phyloP scores from a whole-genome alignment of 1,284 basidiomycete genomes.

The Cutaneotrichosporon sp. region DNA sequence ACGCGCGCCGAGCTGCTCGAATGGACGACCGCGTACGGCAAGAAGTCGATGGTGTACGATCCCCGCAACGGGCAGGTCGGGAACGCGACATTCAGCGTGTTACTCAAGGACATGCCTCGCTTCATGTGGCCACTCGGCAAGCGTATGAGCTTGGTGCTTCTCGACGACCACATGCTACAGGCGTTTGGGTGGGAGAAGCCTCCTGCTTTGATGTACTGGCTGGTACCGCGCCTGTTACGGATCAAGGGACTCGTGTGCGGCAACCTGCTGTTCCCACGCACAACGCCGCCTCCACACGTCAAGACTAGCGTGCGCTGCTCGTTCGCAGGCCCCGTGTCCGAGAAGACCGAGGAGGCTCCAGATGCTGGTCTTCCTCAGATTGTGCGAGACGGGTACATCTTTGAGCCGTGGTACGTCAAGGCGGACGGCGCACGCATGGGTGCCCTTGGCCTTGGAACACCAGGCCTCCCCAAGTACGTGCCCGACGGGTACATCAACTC shows the following conservation, averaged over 20 bases:
- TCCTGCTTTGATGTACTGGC: slow-evolving; percentile 1
- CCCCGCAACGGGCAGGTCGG: slow-evolving; percentile 19
- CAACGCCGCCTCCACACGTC: not conserved
- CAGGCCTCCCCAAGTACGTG: slow-evolving; percentile 10
- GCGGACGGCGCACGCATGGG: slow-evolving; percentile 3
- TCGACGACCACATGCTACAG: slow-evolving; percentile 20
- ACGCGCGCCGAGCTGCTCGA: slow-evolving; percentile 17
- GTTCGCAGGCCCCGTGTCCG: not conserved
- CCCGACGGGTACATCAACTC: slow-evolving; percentile 11
- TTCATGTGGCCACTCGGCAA: slow-evolving; percentile 9
- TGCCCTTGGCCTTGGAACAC: slow-evolving; percentile 6
- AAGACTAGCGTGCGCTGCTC: not conserved
- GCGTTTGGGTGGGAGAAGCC: slow-evolving; percentile 18
- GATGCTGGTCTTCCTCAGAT: slow-evolving; percentile 4
- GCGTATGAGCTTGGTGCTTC: slow-evolving; percentile 12
- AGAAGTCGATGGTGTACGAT: slow-evolving; percentile 11
- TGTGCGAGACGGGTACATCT: slow-evolving; percentile 20
- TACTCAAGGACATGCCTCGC: slow-evolving; percentile 13
- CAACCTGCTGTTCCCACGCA: slow-evolving; percentile 16
- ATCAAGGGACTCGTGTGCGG: slow-evolving; percentile 11
- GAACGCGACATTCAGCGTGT: slow-evolving; percentile 16
- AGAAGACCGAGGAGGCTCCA: slow-evolving; percentile 2
- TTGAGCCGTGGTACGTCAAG: slow-evolving; percentile 22
- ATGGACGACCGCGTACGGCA: slow-evolving; percentile 15
- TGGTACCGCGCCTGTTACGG: slow-evolving; percentile 17